A percentile compares a stretch with the other conserved stretches of the same genome.
These are phyloP conservation scores for Penicillium malachiteum DNA, from an alignment of 495 filamentous ascomycete species.

Conservation along the genomic window DNA sequence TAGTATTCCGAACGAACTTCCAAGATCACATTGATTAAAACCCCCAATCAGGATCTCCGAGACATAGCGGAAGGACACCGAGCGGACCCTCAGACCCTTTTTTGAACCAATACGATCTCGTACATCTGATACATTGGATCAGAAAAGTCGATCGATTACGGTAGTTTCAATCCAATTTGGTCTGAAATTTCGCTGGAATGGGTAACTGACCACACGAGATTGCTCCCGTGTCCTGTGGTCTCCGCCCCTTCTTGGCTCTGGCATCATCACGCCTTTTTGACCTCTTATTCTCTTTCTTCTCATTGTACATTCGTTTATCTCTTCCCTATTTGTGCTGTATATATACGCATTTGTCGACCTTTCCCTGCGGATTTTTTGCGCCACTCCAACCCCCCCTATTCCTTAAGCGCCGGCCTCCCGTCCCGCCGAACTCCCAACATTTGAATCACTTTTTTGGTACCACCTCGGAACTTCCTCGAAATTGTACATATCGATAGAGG, in stretches of 20 bases:
- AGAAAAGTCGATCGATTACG: not conserved
- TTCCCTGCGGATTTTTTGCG: not conserved
- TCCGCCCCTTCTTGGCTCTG: not conserved
- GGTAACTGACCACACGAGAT: constrained; percentile 20
- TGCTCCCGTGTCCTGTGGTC: not conserved
- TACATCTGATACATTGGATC: constrained; percentile 3
- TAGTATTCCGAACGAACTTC: no score
- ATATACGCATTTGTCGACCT: not conserved
- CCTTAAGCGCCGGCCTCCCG: constrained; percentile 2
- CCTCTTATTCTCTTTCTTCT: not conserved
- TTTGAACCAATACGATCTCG: not conserved
- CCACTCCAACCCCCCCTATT: not conserved
- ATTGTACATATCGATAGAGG: constrained; percentile 10
- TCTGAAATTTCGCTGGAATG: constrained; percentile 1
- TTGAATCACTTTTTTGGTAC: no score
- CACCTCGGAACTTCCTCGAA: not conserved
- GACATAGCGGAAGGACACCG: not conserved
- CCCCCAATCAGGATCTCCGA: no score
- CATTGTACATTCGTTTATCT: constrained; percentile 5
- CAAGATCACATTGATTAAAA: no score
- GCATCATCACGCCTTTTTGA: not conserved
- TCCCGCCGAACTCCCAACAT: no score
- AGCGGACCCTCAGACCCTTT: not conserved
- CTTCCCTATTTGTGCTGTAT: constrained; percentile 1
- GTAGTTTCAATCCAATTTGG: not conserved